phyloP scores from a whole-genome alignment of 164 flowering plant genomes.

The Chloranthus sessilifolius region DNA sequence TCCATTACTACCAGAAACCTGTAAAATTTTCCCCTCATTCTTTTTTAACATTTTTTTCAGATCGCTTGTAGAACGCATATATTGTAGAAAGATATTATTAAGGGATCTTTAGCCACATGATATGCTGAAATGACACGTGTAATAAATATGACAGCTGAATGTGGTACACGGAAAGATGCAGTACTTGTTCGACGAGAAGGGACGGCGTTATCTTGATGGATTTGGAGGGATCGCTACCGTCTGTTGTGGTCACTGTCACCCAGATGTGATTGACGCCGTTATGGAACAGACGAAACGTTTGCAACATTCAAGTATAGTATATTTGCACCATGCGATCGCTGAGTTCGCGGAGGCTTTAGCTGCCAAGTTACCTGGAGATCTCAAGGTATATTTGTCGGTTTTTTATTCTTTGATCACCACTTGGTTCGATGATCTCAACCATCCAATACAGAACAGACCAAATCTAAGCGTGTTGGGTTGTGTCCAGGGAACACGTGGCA shows the following conservation, averaged over 20 bases:
- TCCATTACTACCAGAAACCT: too few relatives aligned
- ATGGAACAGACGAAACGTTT: constrained; percentile 67
- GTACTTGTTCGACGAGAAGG: constrained; percentile 59
- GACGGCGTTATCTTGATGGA: constrained; percentile 62
- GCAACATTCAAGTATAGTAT: constrained; percentile 76
- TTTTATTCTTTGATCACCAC: background rate
- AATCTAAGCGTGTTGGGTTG: too few relatives aligned
- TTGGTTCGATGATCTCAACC: too few relatives aligned
- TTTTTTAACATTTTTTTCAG: background rate
- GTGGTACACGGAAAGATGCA: constrained; percentile 83
- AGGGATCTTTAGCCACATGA: background rate
- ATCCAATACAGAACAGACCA: too few relatives aligned
- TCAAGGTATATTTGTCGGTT: constrained; percentile 39
- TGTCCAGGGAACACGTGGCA: too few relatives aligned
- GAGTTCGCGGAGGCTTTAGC: constrained; percentile 82
- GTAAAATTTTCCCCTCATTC: constrained; percentile 18
- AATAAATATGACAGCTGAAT: constrained; percentile 37
- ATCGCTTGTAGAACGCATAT: background rate
- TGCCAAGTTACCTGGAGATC: constrained; percentile 73
- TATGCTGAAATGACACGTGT: background rate
- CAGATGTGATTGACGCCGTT: constrained; percentile 56
- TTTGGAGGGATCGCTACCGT: constrained; percentile 75
- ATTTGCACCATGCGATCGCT: constrained; percentile 67
- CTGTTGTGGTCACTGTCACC: constrained; percentile 80
- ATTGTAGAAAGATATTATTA: background rate